Evolutionary conservation across 805 yeast species (phyloP), one percentile per base, ranked within the genome.

Genomic region (Cyberlindnera petersonii): DNA sequence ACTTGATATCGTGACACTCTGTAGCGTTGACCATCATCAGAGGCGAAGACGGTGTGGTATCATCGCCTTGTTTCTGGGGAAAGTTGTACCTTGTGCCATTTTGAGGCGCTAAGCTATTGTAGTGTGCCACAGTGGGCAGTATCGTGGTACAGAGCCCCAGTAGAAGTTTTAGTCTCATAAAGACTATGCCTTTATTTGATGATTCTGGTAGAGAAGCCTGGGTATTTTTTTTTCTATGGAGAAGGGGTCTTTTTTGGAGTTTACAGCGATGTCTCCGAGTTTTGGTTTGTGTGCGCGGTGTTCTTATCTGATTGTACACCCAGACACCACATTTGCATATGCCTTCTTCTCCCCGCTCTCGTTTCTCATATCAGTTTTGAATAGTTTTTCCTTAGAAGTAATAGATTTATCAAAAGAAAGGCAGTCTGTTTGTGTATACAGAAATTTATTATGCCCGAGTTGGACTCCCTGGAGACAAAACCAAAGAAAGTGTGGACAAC

Each of bases 401-500:
- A 22, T 22, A 22, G n/a, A n/a, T n/a, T n/a, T n/a, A n/a, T n/a
- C n/a, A n/a, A n/a, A n/a, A n/a, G n/a, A n/a, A n/a, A n/a, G n/a
- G n/a, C n/a, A n/a, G n/a, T n/a, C n/a, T n/a, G n/a, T n/a, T n/a
- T n/a, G n/a, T n/a, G n/a, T n/a, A 31, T 15, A 31, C 44, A 18
- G 35, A 31, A 10, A n/a, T n/a, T n/a, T n/a, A n/a, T n/a, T n/a
- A n/a, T n/a, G n/a, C n/a, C n/a, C n/a, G n/a, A n/a, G n/a, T n/a
- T n/a, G n/a, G n/a, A n/a, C n/a, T n/a, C n/a, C n/a, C n/a, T n/a
- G n/a, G n/a, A n/a, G n/a, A n/a, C n/a, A n/a, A n/a, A n/a, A 11
- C 29, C 56, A 32, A 45, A 37, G 31, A 41, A 40, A 24, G 73
- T 72, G 2, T 77, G 82, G 82, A 68, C 79, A 0, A 74, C 81